These are phyloP conservation scores for Solanum phureja DNA, from an alignment of 257 asterid species.

Conservation along the genomic window DNA sequence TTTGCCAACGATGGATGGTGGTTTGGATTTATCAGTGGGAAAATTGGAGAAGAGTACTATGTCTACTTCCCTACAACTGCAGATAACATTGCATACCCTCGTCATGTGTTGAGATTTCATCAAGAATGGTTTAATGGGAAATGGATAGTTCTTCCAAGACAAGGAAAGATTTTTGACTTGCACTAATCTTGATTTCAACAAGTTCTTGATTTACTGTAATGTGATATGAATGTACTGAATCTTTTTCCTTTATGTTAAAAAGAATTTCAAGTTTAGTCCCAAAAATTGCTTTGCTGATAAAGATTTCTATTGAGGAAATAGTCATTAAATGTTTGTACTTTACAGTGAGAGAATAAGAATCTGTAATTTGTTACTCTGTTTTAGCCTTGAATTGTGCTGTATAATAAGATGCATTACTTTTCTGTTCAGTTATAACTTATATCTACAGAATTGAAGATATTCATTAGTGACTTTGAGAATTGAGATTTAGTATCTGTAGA, in stretches of 20 bases:
- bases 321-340: not conserved
- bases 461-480: too few relatives aligned
- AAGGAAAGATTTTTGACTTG: not conserved
- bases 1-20: conserved; percentile 12
- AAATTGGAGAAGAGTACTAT: not conserved
- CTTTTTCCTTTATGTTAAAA: not conserved
- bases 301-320: not conserved
- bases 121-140: not conserved
- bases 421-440: not conserved
- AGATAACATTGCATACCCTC: conserved; percentile 2
- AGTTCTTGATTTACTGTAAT: not conserved
- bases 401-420: not conserved
- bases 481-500: too few relatives aligned
- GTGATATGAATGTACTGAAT: not conserved
- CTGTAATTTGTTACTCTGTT: not conserved
- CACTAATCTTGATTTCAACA: not conserved
- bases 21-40: conserved; percentile 2
- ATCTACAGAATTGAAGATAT: too few relatives aligned
- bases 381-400: not conserved
- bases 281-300: not conserved
- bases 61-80: conserved; percentile 9
- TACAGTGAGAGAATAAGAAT: not conserved
- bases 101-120: not conserved
- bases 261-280: not conserved
- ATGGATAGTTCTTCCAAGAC: not conserved